phyloP scores from a whole-genome alignment of 768 basidiomycete genomes.

The Pleurotus tuber-regium region DNA sequence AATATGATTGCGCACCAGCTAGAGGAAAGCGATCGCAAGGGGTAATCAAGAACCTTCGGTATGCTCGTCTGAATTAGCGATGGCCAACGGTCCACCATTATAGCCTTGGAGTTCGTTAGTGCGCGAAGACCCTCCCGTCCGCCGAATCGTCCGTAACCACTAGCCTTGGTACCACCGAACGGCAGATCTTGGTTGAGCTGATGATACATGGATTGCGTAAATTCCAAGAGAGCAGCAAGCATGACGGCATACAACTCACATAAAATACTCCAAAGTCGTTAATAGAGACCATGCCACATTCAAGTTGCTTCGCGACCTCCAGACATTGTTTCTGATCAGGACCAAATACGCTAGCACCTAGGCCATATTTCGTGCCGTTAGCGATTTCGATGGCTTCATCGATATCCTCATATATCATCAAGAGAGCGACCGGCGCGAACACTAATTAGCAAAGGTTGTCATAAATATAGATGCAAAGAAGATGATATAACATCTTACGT shows the following conservation, averaged over 20 bases:
- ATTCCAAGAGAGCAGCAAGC: constrained; percentile 9
- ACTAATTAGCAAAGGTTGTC: constrained; percentile 41
- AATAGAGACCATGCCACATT: constrained; percentile 96
- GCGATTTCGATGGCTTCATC: constrained; percentile 88
- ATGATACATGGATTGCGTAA: constrained; percentile 13
- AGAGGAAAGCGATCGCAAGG: constrained; percentile 64
- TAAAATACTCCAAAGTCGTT: constrained; percentile 94
- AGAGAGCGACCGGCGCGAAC: constrained; percentile 88
- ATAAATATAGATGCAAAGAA: background rate
- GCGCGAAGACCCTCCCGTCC: constrained; percentile 92
- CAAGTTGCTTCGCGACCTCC: constrained; percentile 74
- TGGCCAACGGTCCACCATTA: constrained; percentile 86
- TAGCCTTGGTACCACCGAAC: constrained; percentile 90
- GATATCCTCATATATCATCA: constrained; percentile 80
- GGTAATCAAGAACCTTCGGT: constrained; percentile 84
- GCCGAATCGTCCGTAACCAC: constrained; percentile 93
- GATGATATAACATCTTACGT: constrained; percentile 44
- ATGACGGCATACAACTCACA: constrained; percentile 38
- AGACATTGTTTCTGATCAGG: constrained; percentile 76
- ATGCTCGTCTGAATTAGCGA: constrained; percentile 81
- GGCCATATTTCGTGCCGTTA: constrained; percentile 84
- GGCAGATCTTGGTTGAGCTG: constrained; percentile 77
- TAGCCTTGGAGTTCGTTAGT: constrained; percentile 85
- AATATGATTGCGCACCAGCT: constrained; percentile 61
- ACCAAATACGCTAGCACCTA: constrained; percentile 95